These are phyloP conservation scores for Cutaneotrichosporon cavernicola DNA, from an alignment of 1,284 basidiomycete species.

Conservation along the genomic window DNA sequence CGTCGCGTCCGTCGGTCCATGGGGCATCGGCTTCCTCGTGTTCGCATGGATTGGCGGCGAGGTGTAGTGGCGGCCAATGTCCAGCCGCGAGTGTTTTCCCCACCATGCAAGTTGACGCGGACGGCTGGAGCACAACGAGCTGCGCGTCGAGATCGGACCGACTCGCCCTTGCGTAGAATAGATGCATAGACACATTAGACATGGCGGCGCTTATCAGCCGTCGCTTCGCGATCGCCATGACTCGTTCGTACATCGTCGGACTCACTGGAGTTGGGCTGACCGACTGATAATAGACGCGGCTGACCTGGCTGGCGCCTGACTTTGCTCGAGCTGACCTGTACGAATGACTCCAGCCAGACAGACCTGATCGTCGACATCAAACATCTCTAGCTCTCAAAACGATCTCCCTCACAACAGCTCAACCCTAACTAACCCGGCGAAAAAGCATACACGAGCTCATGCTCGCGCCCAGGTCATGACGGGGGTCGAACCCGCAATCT, in stretches of 20 bases:
- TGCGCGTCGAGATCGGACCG: too few species aligned
- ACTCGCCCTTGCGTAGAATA: background rate
- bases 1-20: constrained; percentile 49
- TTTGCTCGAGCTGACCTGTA: too few species aligned
- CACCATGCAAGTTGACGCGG: background rate
- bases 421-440: background rate
- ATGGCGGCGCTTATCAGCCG: background rate
- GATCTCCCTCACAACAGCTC: background rate
- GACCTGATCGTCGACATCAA: too few species aligned
- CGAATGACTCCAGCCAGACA: too few species aligned
- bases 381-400: too few species aligned
- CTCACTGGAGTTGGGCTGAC: too few species aligned
- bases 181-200: constrained; percentile 1
- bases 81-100: background rate
- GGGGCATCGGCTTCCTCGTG: constrained; percentile 52
- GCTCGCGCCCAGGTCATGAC: background rate
- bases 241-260: too few species aligned
- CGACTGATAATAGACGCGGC: too few species aligned
- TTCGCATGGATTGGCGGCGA: constrained; percentile 54
- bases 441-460: background rate
- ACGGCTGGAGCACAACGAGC: background rate
- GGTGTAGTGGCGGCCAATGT: constrained; percentile 27
- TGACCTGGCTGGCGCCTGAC: too few species aligned
- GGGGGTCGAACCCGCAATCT: background rate
- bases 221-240: too few species aligned